These are phyloP conservation scores for Jacaranda mimosifolia DNA, from an alignment of 257 asterid genomes.

Conservation along the genomic window DNA sequence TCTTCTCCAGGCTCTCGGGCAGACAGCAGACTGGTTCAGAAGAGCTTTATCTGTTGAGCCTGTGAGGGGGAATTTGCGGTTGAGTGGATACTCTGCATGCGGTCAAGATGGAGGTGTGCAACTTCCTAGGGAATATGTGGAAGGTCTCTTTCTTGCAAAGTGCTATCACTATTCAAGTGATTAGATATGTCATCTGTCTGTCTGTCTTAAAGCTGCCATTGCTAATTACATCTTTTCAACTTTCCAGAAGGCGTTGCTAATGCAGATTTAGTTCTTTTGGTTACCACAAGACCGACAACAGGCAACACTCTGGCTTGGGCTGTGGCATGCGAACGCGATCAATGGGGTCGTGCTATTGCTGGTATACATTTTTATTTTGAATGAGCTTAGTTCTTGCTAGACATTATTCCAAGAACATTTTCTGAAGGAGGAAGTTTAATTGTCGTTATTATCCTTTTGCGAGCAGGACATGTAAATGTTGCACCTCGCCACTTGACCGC, in stretches of 20 bases:
- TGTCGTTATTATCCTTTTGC: not conserved
- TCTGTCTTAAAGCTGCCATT: not conserved
- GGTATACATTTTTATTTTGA: constrained; percentile 47
- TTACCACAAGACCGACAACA: constrained; percentile 89
- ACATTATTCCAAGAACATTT: not conserved
- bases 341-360: constrained; percentile 94
- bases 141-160: constrained; percentile 52
- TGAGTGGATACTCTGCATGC: constrained; percentile 88
- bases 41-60: constrained; percentile 81
- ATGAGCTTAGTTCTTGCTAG: constrained; percentile 23
- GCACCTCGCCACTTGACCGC: constrained; percentile 94
- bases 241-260: constrained; percentile 73
- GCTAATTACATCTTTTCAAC: not conserved
- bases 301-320: constrained; percentile 93
- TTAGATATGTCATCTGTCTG: not conserved
- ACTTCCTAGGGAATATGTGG: constrained; percentile 74
- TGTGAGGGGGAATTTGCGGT: constrained; percentile 71
- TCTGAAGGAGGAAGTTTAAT: not conserved
- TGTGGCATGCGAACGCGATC: constrained; percentile 91
- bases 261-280: constrained; percentile 86
- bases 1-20: constrained; percentile 71
- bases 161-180: not conserved
- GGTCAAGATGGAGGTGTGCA: constrained; percentile 92
- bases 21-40: constrained; percentile 81
- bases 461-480: constrained; percentile 84